phyloP scores from a whole-genome alignment of 202 grass and related monocot genomes.

The Schoenoplectus triqueter region DNA sequence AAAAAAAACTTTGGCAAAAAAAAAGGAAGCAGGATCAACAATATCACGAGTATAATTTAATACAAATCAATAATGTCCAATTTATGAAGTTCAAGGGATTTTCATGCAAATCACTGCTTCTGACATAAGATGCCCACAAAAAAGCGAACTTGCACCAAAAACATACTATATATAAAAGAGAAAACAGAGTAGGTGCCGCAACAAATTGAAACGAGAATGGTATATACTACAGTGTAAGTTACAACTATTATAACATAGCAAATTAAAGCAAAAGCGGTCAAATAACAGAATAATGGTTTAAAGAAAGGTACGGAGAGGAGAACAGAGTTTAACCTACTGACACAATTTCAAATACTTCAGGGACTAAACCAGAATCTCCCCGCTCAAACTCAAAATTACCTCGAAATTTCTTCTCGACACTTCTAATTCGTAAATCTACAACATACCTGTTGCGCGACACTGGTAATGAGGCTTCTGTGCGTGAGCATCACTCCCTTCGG shows the following conservation, averaged over 20 bases:
- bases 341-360: conserved; percentile 5
- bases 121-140: neutral
- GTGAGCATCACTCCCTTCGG: conserved; percentile 91
- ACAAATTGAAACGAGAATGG: neutral
- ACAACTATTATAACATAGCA: neutral
- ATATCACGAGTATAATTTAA: conserved; percentile 16
- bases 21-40: neutral
- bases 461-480: conserved; percentile 73
- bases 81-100: conserved; percentile 23
- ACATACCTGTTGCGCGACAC: conserved; percentile 66
- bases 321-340: neutral
- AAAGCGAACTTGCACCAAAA: conserved; percentile 12
- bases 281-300: neutral
- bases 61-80: neutral
- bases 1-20: neutral
- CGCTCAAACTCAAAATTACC: conserved; percentile 5
- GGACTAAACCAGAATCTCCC: conserved; percentile 21
- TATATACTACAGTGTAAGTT: neutral
- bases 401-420: neutral
- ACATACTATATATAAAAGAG: neutral
- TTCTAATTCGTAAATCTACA: conserved; percentile 21
- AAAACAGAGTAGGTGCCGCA: neutral
- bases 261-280: conserved; percentile 4
- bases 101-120: neutral
- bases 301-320: neutral